Conservation (phyloP, 1,139 yeast genomes). For the Pichia sp. region DNA sequence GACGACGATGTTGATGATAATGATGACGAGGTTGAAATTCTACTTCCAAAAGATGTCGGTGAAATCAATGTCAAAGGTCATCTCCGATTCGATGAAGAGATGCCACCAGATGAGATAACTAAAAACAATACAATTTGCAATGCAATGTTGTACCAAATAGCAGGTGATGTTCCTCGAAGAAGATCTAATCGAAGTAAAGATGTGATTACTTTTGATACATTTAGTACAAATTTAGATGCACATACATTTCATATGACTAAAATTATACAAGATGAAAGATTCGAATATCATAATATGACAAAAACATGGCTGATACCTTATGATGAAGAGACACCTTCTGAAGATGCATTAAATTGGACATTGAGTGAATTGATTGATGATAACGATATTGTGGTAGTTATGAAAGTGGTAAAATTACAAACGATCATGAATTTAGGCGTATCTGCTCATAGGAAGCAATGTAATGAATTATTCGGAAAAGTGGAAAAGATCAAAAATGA, state of each 20-base stretch:
- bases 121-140: constrained; percentile 25
- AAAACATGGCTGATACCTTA: constrained; percentile 59
- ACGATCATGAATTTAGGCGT: constrained; percentile 29
- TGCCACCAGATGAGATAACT: constrained; percentile 23
- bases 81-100: constrained; percentile 17
- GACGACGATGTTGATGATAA: constrained; percentile 2
- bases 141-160: constrained; percentile 22
- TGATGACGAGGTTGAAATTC: neutral
- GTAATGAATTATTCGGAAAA: constrained; percentile 32
- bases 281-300: constrained; percentile 47
- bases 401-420: constrained; percentile 51
- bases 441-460: constrained; percentile 32
- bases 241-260: constrained; percentile 21
- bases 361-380: constrained; percentile 55
- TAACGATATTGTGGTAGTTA: constrained; percentile 58
- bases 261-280: constrained; percentile 48
- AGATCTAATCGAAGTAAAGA: neutral
- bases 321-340: constrained; percentile 49
- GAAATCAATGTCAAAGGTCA: constrained; percentile 16
- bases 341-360: constrained; percentile 59
- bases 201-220: constrained; percentile 21
- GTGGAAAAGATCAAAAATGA: constrained; percentile 43
- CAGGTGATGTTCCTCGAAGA: neutral
- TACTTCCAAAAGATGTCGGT: constrained; percentile 14
- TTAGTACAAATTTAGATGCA: constrained; percentile 17